These are phyloP conservation scores for Tripterygium wilfordii DNA, from an alignment of 177 flowering plant genomes.

Conservation along the genomic window DNA sequence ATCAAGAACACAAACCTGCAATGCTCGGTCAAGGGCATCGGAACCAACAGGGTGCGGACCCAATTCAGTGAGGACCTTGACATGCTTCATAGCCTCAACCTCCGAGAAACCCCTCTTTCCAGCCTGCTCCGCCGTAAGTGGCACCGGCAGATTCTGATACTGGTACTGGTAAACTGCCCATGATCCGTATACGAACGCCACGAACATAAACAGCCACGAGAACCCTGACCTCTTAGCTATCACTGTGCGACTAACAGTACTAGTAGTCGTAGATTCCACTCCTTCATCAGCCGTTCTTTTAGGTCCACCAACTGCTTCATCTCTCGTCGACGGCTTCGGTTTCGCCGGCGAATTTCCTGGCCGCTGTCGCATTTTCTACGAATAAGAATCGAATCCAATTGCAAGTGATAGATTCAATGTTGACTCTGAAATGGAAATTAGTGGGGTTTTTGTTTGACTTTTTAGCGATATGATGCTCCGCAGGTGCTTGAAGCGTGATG, in stretches of 20 bases:
- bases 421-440: too few relatives aligned
- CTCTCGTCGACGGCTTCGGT: not conserved
- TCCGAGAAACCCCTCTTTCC: slow-evolving; percentile 94
- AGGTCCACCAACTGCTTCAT: slow-evolving; percentile 1
- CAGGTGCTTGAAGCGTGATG: too few relatives aligned
- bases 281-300: not conserved
- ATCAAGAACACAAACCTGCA: too few relatives aligned
- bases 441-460: too few relatives aligned
- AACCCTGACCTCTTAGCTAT: slow-evolving; percentile 36
- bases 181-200: slow-evolving; percentile 29
- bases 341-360: not conserved
- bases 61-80: slow-evolving; percentile 52
- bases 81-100: slow-evolving; percentile 69
- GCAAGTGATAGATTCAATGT: too few relatives aligned
- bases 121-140: slow-evolving; percentile 54
- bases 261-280: not conserved
- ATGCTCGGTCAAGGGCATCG: slow-evolving; percentile 66
- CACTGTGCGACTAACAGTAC: not conserved
- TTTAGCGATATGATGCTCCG: too few relatives aligned
- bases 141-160: slow-evolving; percentile 54
- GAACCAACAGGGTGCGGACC: slow-evolving; percentile 96
- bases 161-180: slow-evolving; percentile 70
- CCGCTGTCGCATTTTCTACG: slow-evolving; percentile 9
- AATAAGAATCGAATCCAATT: too few relatives aligned
- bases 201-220: slow-evolving; percentile 43